Evolutionary conservation across 768 basidiomycete genomes (phyloP), one percentile per base, ranked within the genome.

Genomic region (Lanmaoa rubissima): DNA sequence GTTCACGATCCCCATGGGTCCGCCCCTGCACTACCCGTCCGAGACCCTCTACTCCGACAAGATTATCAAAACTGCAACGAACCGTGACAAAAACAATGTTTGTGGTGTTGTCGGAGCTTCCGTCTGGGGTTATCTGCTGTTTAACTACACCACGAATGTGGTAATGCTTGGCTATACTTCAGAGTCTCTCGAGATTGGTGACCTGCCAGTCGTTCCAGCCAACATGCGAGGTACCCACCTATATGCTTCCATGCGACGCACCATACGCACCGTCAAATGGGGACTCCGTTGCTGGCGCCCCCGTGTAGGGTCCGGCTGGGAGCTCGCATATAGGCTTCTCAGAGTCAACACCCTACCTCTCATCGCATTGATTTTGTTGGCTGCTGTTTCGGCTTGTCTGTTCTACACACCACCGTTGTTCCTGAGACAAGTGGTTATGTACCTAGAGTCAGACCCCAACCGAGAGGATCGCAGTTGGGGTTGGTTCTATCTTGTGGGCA

Each of bases 101-200:
- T 86, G 83, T 48, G 88, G 88, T 42, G 34, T 55, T 36, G 55
- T 65, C 79, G 86, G 78, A 54, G 78, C 84, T 24, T 74, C 76
- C 3, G 71, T 80, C 21, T 73, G 66, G 62, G 52, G 50, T 40
- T 60, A 76, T 49, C 71, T 97, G 6, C 73, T 94, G n/a, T 97
- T 97, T 72, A 85, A 85, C 16, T 94, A 93, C 69, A 92, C 89
- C 38, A 94, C 92, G 1, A 86, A 88, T 58, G 90, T 97, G 14
- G 84, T 95, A 53, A 85, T 86, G 82, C 84, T 94, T 41, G 94
- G 92, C 3, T 84, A 92, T 71, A 78, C 77, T 2, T 78, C 87
- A 2, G 79, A 82, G 54, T 87, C 82, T 55, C 80, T 96, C 45
- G 90, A 96, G 61, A 91, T 93, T 21, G 92, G 86, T 57, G 93